Base-by-base conservation (phyloP, 2,329 filamentous ascomycete genomes). In the Colletotrichum viniferum region DNA sequence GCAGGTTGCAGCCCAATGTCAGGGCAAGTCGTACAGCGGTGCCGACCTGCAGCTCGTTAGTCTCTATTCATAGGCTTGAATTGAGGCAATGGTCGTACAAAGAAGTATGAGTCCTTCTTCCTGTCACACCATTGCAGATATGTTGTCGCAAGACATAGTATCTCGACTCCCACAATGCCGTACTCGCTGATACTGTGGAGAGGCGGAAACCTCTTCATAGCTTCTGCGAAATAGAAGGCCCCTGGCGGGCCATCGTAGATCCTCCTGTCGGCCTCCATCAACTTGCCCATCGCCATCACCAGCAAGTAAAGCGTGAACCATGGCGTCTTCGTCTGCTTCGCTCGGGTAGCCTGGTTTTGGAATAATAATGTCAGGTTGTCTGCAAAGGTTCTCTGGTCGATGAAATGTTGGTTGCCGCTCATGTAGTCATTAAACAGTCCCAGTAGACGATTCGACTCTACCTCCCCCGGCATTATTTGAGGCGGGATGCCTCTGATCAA, bases 271-370 rank as follows among this genome's bases (percentile, higher is more conserved):
- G 76, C 78, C 3, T 78, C 78, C 28, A 82, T 80, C 32, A 81
- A 76, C 76, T 79, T 82, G 2, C 78, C 81, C 62, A 82, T 79
- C 7, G 81, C 80, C 79, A 82, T 81, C 5, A 82, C 79, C 18
- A 82, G 55, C 2, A 82, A 62, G 56, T 82, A 82, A 28, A 81
- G 76, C 0, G 76, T 79, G 43, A 80, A 82, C 80, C 80, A 82
- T 3, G 73, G 73, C 0, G 78, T 78, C 12, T 76, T 77, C 58
- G 78, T 69, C 71, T 80, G 79, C 12, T 77, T 76, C 2, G 73
- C 64, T 4, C 73, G 70, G 7, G 73, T 68, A 10, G 73, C 63
- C 10, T 80, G 79, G 5, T 69, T 80, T 58, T 79, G 76, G n/a
- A 79, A 82, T 3, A 82, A 56, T 14, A 80, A 60, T 13, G 78